Conservation (phyloP, 108 stramenopile species). For the Phaeodactylum tricornutum region DNA sequence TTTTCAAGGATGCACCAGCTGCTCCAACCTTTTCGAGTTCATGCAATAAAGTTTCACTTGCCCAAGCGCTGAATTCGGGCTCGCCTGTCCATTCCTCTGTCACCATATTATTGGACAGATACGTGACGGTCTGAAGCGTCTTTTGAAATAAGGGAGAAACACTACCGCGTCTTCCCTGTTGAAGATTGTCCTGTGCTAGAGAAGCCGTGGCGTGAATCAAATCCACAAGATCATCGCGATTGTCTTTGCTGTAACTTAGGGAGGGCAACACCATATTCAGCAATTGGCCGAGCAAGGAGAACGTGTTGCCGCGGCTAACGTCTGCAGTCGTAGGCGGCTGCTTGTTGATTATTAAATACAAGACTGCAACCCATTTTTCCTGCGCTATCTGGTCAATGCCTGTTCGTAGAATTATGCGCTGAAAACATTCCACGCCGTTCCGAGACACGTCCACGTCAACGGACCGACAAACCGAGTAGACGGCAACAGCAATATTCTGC, state of each 20-base stretch:
- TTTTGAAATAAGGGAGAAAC: slow-evolving; percentile 48
- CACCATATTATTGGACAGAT: slow-evolving; percentile 48
- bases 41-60: slow-evolving; percentile 51
- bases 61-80: slow-evolving; percentile 53
- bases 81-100: slow-evolving; percentile 38
- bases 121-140: slow-evolving; percentile 60
- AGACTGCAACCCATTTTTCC: slow-evolving; percentile 48
- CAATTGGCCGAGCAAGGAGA: slow-evolving; percentile 44
- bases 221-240: slow-evolving; percentile 58
- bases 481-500: slow-evolving; percentile 40
- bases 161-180: slow-evolving; percentile 23
- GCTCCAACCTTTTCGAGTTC: slow-evolving; percentile 67
- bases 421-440: slow-evolving; percentile 50
- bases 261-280: slow-evolving; percentile 35
- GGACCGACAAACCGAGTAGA: slow-evolving; percentile 51
- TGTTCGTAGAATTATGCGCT: slow-evolving; percentile 43
- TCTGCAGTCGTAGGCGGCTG: slow-evolving; percentile 35
- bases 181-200: slow-evolving; percentile 52
- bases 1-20: slow-evolving; percentile 25
- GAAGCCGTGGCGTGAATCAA: slow-evolving; percentile 35
- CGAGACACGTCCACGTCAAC: slow-evolving; percentile 32
- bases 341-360: slow-evolving; percentile 43
- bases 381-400: slow-evolving; percentile 47
- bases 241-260: slow-evolving; percentile 30
- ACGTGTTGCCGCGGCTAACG: slow-evolving; percentile 40